A percentile compares a stretch with the other conserved stretches of the same genome.
These are phyloP conservation scores for Takashimella koratensis DNA, from an alignment of 1,284 basidiomycete species.

Conservation along the genomic window DNA sequence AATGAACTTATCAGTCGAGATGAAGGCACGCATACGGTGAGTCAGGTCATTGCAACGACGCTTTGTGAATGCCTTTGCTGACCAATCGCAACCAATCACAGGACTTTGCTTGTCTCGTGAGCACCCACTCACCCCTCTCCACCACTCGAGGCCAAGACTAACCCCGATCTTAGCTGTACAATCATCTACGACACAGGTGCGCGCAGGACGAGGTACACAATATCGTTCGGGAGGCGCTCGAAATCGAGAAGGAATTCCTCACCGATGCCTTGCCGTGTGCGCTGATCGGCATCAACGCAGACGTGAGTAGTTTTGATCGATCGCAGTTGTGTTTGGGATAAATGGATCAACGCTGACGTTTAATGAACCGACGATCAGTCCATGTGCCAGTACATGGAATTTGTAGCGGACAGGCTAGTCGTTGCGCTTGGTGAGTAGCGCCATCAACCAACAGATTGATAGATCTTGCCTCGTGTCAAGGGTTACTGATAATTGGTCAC, in stretches of 20 bases:
- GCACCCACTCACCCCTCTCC: too few relatives aligned
- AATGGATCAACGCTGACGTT: too few relatives aligned
- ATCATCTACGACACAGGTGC: slow-evolving; percentile 66
- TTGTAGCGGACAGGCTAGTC: slow-evolving; percentile 84
- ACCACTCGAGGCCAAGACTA: slow-evolving; percentile 6
- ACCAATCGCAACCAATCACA: slow-evolving; percentile 3
- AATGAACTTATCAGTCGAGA: slow-evolving; percentile 95
- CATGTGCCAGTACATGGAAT: slow-evolving; percentile 93
- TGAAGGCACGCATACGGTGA: slow-evolving; percentile 87
- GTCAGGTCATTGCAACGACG: slow-evolving; percentile 13
- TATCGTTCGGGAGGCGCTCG: slow-evolving; percentile 76
- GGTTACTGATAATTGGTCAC: background rate
- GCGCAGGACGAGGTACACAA: slow-evolving; percentile 66
- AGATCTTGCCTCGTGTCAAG: background rate
- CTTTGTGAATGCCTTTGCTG: background rate
- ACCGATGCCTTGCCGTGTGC: slow-evolving; percentile 56
- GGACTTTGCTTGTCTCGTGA: slow-evolving; percentile 56
- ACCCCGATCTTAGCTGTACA: slow-evolving; percentile 80
- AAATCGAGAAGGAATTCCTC: slow-evolving; percentile 76
- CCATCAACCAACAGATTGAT: background rate
- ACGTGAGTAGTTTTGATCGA: slow-evolving; percentile 41
- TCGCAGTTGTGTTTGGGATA: background rate
- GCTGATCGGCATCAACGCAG: slow-evolving; percentile 55
- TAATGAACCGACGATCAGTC: slow-evolving; percentile 52
- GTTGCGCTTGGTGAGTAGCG: slow-evolving; percentile 58